Conservation (phyloP, 495 filamentous ascomycete genomes). For the Aspergillus ostianus region DNA sequence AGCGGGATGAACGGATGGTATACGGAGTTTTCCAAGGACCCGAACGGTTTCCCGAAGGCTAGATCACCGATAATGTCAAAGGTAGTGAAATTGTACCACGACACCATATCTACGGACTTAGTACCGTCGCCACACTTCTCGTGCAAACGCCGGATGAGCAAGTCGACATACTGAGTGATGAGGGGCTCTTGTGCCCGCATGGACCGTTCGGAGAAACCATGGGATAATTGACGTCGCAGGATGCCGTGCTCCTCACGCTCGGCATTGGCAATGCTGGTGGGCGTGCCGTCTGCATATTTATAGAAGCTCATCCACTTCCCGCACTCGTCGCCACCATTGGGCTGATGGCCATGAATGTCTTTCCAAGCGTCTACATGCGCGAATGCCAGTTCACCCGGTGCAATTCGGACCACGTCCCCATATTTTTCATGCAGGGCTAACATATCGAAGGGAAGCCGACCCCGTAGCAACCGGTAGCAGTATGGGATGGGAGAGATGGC, state of each 20-base stretch:
- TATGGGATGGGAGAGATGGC: background rate
- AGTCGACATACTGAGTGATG: slow-evolving; percentile 41
- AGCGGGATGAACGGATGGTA: slow-evolving; percentile 55
- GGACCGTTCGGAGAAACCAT: slow-evolving; percentile 52
- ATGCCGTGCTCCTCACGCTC: slow-evolving; percentile 38
- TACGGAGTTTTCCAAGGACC: slow-evolving; percentile 44
- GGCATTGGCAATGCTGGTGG: slow-evolving; percentile 25
- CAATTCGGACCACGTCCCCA: slow-evolving; percentile 53
- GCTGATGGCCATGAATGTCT: slow-evolving; percentile 52
- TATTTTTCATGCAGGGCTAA: slow-evolving; percentile 43
- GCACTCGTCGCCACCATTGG: slow-evolving; percentile 16
- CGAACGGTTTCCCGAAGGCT: slow-evolving; percentile 58
- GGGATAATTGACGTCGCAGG: slow-evolving; percentile 47
- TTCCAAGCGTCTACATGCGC: slow-evolving; percentile 50
- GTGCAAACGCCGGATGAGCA: slow-evolving; percentile 43
- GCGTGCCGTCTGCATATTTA: slow-evolving; percentile 9
- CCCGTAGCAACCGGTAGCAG: background rate
- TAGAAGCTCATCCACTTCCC: slow-evolving; percentile 22
- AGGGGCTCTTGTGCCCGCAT: slow-evolving; percentile 45
- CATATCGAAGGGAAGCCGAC: background rate
- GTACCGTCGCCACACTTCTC: slow-evolving; percentile 22
- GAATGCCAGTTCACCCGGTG: slow-evolving; percentile 53
- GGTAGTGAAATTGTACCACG: slow-evolving; percentile 59
- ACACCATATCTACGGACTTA: slow-evolving; percentile 38
- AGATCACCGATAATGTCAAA: slow-evolving; percentile 64